Evolutionary conservation across 2,329 filamentous ascomycete genomes (phyloP), one percentile per base, ranked within the genome.

Genomic region (Phaeosphaeriaceae sp.): DNA sequence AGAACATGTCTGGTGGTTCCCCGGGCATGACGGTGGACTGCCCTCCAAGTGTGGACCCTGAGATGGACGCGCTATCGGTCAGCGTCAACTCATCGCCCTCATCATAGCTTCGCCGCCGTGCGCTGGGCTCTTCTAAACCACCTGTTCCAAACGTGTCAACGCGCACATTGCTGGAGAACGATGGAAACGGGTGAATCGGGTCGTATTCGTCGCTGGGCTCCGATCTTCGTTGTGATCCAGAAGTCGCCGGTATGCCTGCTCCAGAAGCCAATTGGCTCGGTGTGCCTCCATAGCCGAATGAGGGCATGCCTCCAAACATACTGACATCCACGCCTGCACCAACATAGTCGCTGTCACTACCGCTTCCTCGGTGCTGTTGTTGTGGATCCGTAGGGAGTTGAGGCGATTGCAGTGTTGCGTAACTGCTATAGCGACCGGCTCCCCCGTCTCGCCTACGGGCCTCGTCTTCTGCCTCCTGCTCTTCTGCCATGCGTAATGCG

Each of bases 101-200:
- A 67, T 98, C 94, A 68, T 95, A 97, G 78, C 93, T 97, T 69
- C 93, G 83, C 59, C 92, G 87, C 64, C 93, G 81, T 7, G 71
- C 83, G 50, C 84, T 87, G 1, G 93, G 93, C 57, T 91, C 86
- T 61, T 93, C 88, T 25, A 97, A 79, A 1, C 95, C 95, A 42
- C 94, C 95, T n/a, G 93, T 97, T 7, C 91, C 93, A 50, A 88
- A 91, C 48, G 92, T 93, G 76, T 98, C 94, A 51, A 97, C 90
- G 53, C 91, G 86, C 6, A 90, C 92, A 54, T 88, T 84, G 15
- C 75, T 82, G 54, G 79, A 80, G 64, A 86, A 83, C 10, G 84
- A 81, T 24, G 65, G 46, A n/a, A 89, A 89, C 3, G 86, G 84
- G 67, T 87, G 85, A 2, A 86, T 81, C 15, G 82, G 78, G 58